These are phyloP conservation scores for Cladosporium sp. DNA, from an alignment of 2,329 filamentous ascomycete species.

Conservation along the genomic window DNA sequence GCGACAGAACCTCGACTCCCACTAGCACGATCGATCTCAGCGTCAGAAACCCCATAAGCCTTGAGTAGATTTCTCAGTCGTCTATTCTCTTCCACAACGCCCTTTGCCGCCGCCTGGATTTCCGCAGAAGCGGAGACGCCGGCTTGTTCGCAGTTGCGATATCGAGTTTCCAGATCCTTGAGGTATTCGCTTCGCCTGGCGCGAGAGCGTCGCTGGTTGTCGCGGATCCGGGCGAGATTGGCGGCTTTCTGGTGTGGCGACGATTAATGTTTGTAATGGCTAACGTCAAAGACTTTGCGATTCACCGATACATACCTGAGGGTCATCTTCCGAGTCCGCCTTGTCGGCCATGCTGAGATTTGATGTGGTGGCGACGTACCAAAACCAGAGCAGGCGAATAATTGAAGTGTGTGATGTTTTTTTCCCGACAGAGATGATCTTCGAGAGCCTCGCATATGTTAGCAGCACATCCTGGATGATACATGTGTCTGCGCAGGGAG, in stretches of 20 bases:
- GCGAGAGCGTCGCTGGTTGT: slow-evolving; percentile 73
- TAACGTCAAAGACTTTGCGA: not conserved
- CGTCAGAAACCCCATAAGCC: slow-evolving; percentile 53
- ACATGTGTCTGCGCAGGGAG: no score
- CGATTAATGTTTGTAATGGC: not conserved
- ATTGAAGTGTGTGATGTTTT: no score
- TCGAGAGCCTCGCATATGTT: no score
- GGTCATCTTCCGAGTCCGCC: not conserved
- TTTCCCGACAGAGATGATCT: no score
- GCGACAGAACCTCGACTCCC: slow-evolving; percentile 11
- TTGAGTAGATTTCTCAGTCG: slow-evolving; percentile 57
- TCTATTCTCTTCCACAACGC: slow-evolving; percentile 65
- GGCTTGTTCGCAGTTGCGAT: slow-evolving; percentile 58
- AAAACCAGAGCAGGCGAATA: no score
- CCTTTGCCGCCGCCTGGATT: slow-evolving; percentile 64
- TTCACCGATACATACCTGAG: not conserved
- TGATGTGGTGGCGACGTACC: not conserved
- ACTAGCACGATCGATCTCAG: slow-evolving; percentile 40
- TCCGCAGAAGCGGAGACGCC: slow-evolving; percentile 67
- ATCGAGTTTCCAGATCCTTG: slow-evolving; percentile 61
- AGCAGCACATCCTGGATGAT: no score
- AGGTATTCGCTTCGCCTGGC: slow-evolving; percentile 70
- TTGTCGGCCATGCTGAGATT: not conserved
- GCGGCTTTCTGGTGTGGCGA: slow-evolving; percentile 24
- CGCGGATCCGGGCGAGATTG: slow-evolving; percentile 59